Percentiles rank a stretch among this genome's conserved stretches.
Conservation (phyloP, 305 asterid genomes). For the Nicotiana rustica region DNA sequence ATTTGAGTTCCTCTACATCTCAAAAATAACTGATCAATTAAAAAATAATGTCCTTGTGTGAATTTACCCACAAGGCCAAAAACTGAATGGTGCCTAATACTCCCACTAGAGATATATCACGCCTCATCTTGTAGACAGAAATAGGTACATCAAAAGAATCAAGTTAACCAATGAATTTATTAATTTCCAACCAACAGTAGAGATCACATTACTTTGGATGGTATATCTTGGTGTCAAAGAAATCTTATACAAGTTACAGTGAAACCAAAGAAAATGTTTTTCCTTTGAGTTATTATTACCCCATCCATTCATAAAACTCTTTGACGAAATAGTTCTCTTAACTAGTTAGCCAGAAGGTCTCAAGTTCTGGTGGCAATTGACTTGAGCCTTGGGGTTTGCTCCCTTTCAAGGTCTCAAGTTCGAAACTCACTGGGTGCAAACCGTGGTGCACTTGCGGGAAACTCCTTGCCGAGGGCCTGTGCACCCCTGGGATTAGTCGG, state of each 20-base stretch:
- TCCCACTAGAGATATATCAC: not conserved
- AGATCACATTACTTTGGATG: not conserved
- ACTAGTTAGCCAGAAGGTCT: not conserved
- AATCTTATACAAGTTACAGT: not conserved
- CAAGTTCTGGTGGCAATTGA: no score
- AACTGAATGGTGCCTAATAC: not conserved
- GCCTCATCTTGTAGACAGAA: not conserved
- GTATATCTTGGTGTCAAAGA: not conserved
- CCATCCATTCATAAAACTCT: conserved; percentile 23
- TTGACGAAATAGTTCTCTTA: conserved; percentile 2
- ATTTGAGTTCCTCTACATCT: not conserved
- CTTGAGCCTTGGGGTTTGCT: no score
- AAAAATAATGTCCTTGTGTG: not conserved
- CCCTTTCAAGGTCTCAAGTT: no score
- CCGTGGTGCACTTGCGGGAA: no score
- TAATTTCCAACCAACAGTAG: not conserved
- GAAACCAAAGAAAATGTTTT: not conserved
- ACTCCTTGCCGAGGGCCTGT: no score
- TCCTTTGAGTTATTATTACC: conserved; percentile 1
- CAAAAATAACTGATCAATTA: not conserved
- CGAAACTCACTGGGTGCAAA: no score
- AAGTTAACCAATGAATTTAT: conserved; percentile 6
- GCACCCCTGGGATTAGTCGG: no score
- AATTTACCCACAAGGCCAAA: not conserved
- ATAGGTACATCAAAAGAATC: conserved; percentile 10